phyloP scores from a whole-genome alignment of 495 filamentous ascomycete genomes.

The Penicillium argentinense region DNA sequence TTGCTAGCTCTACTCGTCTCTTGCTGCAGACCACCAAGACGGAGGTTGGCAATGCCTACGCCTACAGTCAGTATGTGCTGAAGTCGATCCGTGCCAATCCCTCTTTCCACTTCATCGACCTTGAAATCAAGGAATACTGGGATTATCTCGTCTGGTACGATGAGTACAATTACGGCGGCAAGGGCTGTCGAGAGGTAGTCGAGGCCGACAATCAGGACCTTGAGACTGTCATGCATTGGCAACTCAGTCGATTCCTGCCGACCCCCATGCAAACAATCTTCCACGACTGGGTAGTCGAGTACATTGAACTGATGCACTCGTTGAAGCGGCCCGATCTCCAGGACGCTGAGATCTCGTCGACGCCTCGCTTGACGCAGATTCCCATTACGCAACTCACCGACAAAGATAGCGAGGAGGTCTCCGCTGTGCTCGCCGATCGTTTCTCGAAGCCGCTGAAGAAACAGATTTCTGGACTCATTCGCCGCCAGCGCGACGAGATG shows the following conservation, averaged over 20 bases:
- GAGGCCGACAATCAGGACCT: conserved; percentile 84
- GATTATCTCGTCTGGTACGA: conserved; percentile 99
- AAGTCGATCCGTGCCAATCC: conserved; percentile 95
- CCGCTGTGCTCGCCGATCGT: conserved; percentile 62
- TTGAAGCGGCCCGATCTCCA: conserved; percentile 65
- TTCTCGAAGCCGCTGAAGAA: conserved; percentile 92
- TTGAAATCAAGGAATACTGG: conserved; percentile 99
- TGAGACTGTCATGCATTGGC: conserved; percentile 97
- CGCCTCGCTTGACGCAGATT: conserved; percentile 77
- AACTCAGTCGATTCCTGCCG: conserved; percentile 86
- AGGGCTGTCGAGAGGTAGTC: conserved; percentile 79
- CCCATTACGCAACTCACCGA: conserved; percentile 49
- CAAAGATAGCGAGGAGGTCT: conserved; percentile 58
- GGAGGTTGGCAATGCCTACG: conserved; percentile 95
- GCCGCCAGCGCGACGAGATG: conserved; percentile 81
- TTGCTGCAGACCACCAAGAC: conserved; percentile 94
- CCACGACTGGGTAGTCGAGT: conserved; percentile 90
- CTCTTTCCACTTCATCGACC: conserved; percentile 93
- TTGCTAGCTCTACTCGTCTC: conserved; percentile 83
- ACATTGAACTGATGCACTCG: conserved; percentile 90
- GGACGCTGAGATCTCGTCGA: conserved; percentile 46
- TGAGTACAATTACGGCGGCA: conserved; percentile 97
- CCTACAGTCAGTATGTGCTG: conserved; percentile 94
- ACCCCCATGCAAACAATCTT: conserved; percentile 77
- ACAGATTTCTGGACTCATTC: conserved; percentile 73